Evolutionary conservation across 108 stramenopile species (phyloP).

Genomic region (Pelagomonas calceolata): DNA sequence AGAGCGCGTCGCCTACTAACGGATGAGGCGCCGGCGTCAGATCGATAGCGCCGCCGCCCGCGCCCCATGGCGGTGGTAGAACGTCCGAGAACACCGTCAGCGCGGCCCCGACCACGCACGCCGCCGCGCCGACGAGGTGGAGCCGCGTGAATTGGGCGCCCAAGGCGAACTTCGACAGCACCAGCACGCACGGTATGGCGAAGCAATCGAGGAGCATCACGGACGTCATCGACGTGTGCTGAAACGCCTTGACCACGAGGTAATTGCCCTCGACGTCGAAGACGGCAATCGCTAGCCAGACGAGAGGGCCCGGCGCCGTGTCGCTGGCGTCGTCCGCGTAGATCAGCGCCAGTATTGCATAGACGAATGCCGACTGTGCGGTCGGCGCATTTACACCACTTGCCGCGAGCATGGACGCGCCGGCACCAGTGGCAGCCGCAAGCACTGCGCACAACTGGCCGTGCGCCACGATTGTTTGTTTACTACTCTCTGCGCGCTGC

Average conservation of each 20-base stretch:
- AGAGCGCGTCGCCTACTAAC: constrained; percentile 63
- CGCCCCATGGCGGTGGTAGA: not conserved
- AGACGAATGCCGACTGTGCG: not conserved
- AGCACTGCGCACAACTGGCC: not conserved
- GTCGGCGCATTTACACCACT: not conserved
- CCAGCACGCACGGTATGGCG: constrained; percentile 84
- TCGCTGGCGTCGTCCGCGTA: not conserved
- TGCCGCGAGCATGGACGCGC: not conserved
- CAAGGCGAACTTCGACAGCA: constrained; percentile 60
- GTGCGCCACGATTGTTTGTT: too few relatives aligned
- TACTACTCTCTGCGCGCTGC: too few relatives aligned
- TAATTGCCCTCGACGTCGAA: constrained; percentile 87
- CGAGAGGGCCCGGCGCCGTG: constrained; percentile 8
- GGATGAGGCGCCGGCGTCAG: not conserved
- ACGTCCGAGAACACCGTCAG: constrained; percentile 64
- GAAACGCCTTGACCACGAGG: constrained; percentile 63
- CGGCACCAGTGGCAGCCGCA: not conserved
- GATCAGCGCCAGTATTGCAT: not conserved
- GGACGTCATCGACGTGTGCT: constrained; percentile 81
- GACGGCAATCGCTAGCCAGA: constrained; percentile 50
- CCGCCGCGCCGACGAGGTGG: constrained; percentile 62
- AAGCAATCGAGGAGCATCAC: constrained; percentile 80
- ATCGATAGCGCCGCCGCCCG: too few relatives aligned
- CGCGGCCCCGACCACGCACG: constrained; percentile 68
- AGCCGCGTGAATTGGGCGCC: constrained; percentile 44